Conservation (phyloP, 306 rosid genomes). For the Medicago ruthenica region DNA sequence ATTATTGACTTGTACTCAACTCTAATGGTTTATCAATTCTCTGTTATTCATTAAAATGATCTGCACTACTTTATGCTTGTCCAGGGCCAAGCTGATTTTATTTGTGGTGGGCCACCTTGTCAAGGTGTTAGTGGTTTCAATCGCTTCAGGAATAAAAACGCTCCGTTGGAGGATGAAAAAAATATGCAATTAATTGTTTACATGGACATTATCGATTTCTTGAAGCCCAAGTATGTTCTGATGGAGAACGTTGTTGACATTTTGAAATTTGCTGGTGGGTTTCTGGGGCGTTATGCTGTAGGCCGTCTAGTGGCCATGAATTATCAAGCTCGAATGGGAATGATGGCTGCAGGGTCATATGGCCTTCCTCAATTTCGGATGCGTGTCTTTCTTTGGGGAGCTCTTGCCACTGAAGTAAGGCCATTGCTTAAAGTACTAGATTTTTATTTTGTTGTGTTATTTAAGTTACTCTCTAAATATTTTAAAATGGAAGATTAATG, state of each 20-base stretch:
- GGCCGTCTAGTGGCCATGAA: conserved; percentile 79
- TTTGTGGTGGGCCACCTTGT: conserved; percentile 95
- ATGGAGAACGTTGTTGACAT: conserved; percentile 91
- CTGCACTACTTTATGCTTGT: not conserved
- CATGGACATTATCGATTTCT: conserved; percentile 66
- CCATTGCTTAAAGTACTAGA: not conserved
- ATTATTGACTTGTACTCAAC: not conserved
- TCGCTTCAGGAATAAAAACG: conserved; percentile 59
- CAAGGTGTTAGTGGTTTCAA: conserved; percentile 90
- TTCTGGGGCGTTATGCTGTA: conserved; percentile 77
- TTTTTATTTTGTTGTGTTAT: not conserved
- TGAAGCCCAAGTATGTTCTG: conserved; percentile 68
- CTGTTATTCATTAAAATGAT: not conserved
- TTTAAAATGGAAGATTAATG: not conserved
- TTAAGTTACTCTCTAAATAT: not conserved
- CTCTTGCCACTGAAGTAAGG: conserved; percentile 60
- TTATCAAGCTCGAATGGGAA: conserved; percentile 79
- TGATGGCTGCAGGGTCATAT: conserved; percentile 87
- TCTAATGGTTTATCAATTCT: not conserved
- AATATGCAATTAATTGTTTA: conserved; percentile 66
- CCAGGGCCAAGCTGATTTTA: conserved; percentile 82
- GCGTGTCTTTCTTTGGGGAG: conserved; percentile 91
- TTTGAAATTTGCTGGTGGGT: conserved; percentile 71
- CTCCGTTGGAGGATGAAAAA: conserved; percentile 66
- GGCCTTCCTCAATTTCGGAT: conserved; percentile 87